A percentile compares a stretch with the other conserved stretches of the same genome.
Evolutionary conservation across 306 rosid genomes (phyloP).

Genomic region (Calophaca sinica): DNA sequence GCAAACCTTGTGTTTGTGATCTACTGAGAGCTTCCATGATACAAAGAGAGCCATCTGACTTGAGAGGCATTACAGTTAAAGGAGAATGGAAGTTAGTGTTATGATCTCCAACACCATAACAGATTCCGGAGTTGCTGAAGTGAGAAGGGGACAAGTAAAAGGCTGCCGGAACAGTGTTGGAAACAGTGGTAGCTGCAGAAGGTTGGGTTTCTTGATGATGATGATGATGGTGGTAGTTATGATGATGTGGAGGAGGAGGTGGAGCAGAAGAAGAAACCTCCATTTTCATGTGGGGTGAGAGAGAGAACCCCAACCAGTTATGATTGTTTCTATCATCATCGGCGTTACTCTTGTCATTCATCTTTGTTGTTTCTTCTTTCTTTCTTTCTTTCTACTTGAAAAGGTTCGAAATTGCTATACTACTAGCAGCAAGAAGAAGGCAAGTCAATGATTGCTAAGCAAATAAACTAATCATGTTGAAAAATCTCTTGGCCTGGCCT

Average conservation of each 20-base stretch:
- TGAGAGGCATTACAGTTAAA: conserved; percentile 85
- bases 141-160: conserved; percentile 60
- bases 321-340: conserved; percentile 51
- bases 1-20: conserved; percentile 76
- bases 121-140: conserved; percentile 53
- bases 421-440: conserved; percentile 29
- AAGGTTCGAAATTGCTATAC: conserved; percentile 33
- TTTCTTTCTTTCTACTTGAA: too few species aligned
- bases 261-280: conserved; percentile 52
- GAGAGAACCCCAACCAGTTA: conserved; percentile 97
- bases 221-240: conserved; percentile 35
- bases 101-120: conserved; percentile 57
- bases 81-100: conserved; percentile 66
- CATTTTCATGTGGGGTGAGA: conserved; percentile 87
- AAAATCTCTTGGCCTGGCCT: conserved; percentile 14
- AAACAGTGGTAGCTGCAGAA: conserved; percentile 44
- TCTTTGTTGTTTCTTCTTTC: conserved; percentile 38
- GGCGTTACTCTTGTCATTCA: conserved; percentile 60
- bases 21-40: conserved; percentile 82
- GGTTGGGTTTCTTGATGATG: conserved; percentile 51
- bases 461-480: conserved; percentile 64
- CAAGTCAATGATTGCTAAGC: conserved; percentile 65
- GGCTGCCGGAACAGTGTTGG: neutral
- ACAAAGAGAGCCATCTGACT: conserved; percentile 92
- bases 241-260: conserved; percentile 42